phyloP scores from a whole-genome alignment of 768 basidiomycete genomes.

The Mycena sanguinolenta region DNA sequence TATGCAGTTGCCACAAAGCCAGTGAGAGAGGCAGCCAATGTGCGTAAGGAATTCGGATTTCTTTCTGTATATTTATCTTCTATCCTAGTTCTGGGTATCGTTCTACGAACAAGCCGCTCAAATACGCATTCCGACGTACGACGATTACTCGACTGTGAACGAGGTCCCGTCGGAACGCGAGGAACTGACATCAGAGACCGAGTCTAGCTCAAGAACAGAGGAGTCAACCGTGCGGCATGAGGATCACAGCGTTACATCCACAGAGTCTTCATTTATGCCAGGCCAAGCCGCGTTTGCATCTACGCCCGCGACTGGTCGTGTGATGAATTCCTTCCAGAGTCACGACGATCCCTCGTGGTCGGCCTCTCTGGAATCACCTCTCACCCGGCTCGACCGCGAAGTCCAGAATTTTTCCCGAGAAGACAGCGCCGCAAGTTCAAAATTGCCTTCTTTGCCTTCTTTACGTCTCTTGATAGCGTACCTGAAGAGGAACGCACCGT shows the following conservation, averaged over 20 bases:
- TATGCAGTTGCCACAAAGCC: slow-evolving; percentile 91
- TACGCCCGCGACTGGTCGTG: slow-evolving; percentile 73
- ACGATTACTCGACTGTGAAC: slow-evolving; percentile 72
- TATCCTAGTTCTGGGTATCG: slow-evolving; percentile 89
- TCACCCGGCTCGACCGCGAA: slow-evolving; percentile 75
- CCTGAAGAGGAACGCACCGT: slow-evolving; percentile 30
- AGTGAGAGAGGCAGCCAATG: slow-evolving; percentile 91
- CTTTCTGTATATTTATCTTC: not conserved
- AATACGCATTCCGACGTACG: slow-evolving; percentile 82
- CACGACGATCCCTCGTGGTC: slow-evolving; percentile 76
- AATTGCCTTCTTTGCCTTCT: slow-evolving; percentile 38
- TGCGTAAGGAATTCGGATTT: slow-evolving; percentile 49
- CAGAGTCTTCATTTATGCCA: slow-evolving; percentile 83
- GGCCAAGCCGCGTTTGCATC: slow-evolving; percentile 81
- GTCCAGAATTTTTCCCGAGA: slow-evolving; percentile 67
- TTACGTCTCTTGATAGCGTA: slow-evolving; percentile 33
- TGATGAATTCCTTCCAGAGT: slow-evolving; percentile 54
- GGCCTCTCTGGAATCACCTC: slow-evolving; percentile 80
- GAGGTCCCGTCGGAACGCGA: slow-evolving; percentile 62
- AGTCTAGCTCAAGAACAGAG: slow-evolving; percentile 35
- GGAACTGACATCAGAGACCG: slow-evolving; percentile 45
- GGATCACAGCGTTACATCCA: slow-evolving; percentile 63
- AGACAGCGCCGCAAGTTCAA: slow-evolving; percentile 45
- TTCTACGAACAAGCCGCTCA: slow-evolving; percentile 97
- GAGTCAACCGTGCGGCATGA: slow-evolving; percentile 42